A percentile compares a stretch with the other conserved stretches of the same genome.
Conservation (phyloP, 2,329 filamentous ascomycete genomes). For the Claviceps pazoutovae region DNA sequence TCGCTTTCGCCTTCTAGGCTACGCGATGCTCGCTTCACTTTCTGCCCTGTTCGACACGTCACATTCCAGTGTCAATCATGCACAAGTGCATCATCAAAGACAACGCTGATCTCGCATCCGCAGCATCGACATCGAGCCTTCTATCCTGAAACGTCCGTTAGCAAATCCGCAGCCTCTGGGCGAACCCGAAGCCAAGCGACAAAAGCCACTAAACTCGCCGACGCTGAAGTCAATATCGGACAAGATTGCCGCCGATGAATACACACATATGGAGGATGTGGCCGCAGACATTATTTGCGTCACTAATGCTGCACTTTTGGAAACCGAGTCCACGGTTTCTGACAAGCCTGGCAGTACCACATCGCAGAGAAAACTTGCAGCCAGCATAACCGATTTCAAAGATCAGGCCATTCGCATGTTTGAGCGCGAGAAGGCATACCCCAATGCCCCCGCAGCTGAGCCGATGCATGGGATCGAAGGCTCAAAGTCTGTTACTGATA, state of each 20-base stretch:
- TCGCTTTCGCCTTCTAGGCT: neutral
- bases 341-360: conserved; percentile 15
- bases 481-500: conserved; percentile 23
- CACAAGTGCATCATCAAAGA: neutral
- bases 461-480: conserved; percentile 27
- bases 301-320: conserved; percentile 32
- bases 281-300: conserved; percentile 41
- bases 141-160: conserved; percentile 41
- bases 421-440: conserved; percentile 43
- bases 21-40: neutral
- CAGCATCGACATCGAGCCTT: conserved; percentile 41
- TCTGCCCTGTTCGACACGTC: neutral
- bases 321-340: conserved; percentile 25
- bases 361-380: conserved; percentile 22
- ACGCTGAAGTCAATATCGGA: conserved; percentile 34
- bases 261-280: conserved; percentile 50
- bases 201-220: conserved; percentile 36
- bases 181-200: conserved; percentile 45
- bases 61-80: neutral
- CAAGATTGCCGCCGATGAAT: conserved; percentile 36
- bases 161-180: conserved; percentile 27
- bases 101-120: conserved; percentile 16
- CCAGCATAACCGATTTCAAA: conserved; percentile 42
- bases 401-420: conserved; percentile 49
- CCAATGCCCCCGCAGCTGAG: conserved; percentile 21